A percentile compares a stretch with the other conserved stretches of the same genome.
These are phyloP conservation scores for Cetradonia linearis DNA, from an alignment of 495 filamentous ascomycete genomes.

Conservation along the genomic window DNA sequence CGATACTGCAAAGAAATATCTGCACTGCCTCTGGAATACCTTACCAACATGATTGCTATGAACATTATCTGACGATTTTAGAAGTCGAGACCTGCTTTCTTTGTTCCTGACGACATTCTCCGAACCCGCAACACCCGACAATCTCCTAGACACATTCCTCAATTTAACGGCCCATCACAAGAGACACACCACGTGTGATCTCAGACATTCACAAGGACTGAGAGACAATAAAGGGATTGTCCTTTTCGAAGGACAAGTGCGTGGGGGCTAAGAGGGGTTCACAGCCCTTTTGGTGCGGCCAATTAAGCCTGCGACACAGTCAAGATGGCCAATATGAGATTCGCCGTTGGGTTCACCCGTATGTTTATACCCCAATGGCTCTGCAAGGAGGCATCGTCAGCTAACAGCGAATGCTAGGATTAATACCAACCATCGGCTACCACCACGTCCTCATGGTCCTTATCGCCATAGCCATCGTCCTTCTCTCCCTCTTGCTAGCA, in stretches of 20 bases:
- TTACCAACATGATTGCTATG: slow-evolving; percentile 5
- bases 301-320: slow-evolving; percentile 7
- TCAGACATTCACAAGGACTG: slow-evolving; percentile 11
- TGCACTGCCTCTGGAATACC: slow-evolving; percentile 2
- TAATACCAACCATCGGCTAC: slow-evolving; percentile 92
- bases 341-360: slow-evolving; percentile 26
- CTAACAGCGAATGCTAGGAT: slow-evolving; percentile 42
- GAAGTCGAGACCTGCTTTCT: neutral
- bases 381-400: neutral
- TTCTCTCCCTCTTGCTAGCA: slow-evolving; percentile 66
- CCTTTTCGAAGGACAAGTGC: slow-evolving; percentile 25
- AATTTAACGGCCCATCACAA: neutral
- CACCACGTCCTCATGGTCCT: slow-evolving; percentile 98
- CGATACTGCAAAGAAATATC: neutral
- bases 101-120: neutral
- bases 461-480: slow-evolving; percentile 85
- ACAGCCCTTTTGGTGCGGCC: neutral
- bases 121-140: neutral
- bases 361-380: slow-evolving; percentile 6
- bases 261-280: slow-evolving; percentile 4
- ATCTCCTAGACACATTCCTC: slow-evolving; percentile 1
- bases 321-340: slow-evolving; percentile 30
- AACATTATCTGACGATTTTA: slow-evolving; percentile 6
- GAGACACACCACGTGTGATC: slow-evolving; percentile 3
- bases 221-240: slow-evolving; percentile 19